Base-by-base conservation (phyloP, 805 yeast species). In the Monosporozyma servazzii region DNA sequence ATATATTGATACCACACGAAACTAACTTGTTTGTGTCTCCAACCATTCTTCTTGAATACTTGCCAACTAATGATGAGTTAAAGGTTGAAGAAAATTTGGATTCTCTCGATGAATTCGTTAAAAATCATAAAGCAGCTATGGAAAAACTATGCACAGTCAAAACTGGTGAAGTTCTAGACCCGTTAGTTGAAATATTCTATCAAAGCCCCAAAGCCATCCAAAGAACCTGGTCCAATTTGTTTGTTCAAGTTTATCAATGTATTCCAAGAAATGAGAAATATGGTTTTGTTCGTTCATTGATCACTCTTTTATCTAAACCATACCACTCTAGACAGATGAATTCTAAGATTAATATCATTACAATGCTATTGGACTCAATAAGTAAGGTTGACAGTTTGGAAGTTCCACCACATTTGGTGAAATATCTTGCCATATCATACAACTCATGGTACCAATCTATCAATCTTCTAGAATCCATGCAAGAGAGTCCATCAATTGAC, bases 361-460 rank as follows among this genome's bases (percentile, higher is more conserved):
- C 86, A 55, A 82, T 93, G 1, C 69, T 93, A 56, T 70, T 95
- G 43, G 95, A 84, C 57, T 96, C 95, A 40, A 77, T 88, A n/a
- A 81, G 90, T 1, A 71, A 75, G 54, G 82, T 95, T 55, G 80
- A 82, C 9, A 80, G 75, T 9, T 65, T 88, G 9, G 95, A 86
- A 55, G 70, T 95, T 18, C 99, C 99, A 2, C 98, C 99, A 2
- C 96, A 91, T 67, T 75, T 95, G 42, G 82, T 90, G 36, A 93
- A 90, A 64, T 89, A 88, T 58, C 71, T 93, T 33, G 96, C 96
- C 5, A 75, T 82, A 51, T 85, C 90, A 52, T 93, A 85, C 66
- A 83, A 88, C 64, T 84, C 95, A 1, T 91, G 98, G 96, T 84
- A 88, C 58, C 85, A 88, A 48, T 86, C 96, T 7, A 80, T 95